Base-by-base conservation (phyloP, 2,329 filamentous ascomycete genomes). In the Fusarium sp. region DNA sequence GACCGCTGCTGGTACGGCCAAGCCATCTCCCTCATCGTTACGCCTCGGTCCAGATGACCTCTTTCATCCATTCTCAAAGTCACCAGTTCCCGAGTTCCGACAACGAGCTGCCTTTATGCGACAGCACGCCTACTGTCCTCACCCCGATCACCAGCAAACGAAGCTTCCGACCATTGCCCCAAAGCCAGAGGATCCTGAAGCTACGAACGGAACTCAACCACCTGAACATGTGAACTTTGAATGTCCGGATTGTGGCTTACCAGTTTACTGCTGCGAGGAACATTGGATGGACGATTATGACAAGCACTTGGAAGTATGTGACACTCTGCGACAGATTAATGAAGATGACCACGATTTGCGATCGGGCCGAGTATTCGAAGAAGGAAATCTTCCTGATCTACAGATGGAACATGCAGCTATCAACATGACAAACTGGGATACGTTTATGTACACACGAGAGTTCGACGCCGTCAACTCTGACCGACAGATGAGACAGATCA, bases 371-470 rank as follows among this genome's bases (percentile, higher is more conserved):
- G 91, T 93, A 78, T 99, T 99, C 79, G 90, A 92, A 15, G 96
- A 99, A 78, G 98, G 97, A 75, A 89, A 94, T 64, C 97, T 97
- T 76, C 94, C 96, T 0, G 92, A 91, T 15, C 85, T 90, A 54
- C 94, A 97, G 81, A 89, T 97, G 77, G 94, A 97, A 69, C 95
- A 97, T 77, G 92, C 94, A 33, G 85, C 96, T 69, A 88, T 97
- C 70, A 99, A 99, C 80, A 94, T 99, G 91, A 97, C 91, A 41
- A 99, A 96, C 78, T 99, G 96, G 96, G 96, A 99, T 79, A 98
- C 96, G 0, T 93, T 96, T 72, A 83, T 99, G 75, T 99, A 97
- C 77, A 96, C 94, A 5, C 87, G 96, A 74, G 91, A 97, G 73
- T 98, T 96, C 74, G 87, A 91, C 69, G 96, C 96, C 7, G 90